Conservation (phyloP, 305 asterid species). For the Salvia sclarea region DNA sequence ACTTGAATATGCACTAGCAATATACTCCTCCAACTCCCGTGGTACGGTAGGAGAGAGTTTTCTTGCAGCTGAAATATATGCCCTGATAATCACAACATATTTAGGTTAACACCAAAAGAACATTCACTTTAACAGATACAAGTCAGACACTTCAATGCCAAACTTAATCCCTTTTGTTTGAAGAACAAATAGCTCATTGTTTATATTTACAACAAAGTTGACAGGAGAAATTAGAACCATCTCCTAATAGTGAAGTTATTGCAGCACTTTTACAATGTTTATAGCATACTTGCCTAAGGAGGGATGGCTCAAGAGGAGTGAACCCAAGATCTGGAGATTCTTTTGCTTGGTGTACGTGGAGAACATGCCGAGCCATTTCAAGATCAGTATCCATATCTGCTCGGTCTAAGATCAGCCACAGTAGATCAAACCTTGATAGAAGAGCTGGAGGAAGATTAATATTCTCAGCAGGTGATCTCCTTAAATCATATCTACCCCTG, state of each 20-base stretch:
- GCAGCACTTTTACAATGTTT: constrained; percentile 1
- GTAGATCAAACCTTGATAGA: constrained; percentile 92
- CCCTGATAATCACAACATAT: constrained; percentile 52
- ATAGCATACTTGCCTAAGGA: constrained; percentile 64
- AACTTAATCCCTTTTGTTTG: background rate
- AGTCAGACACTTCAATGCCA: background rate
- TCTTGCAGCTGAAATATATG: constrained; percentile 94
- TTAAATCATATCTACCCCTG: constrained; percentile 95
- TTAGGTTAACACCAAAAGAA: background rate
- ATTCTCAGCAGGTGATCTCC: constrained; percentile 98
- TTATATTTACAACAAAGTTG: background rate
- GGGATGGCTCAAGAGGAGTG: constrained; percentile 92
- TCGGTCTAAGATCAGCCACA: constrained; percentile 94
- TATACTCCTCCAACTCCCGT: constrained; percentile 84
- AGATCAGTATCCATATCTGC: constrained; percentile 99
- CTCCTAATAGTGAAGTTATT: constrained; percentile 20
- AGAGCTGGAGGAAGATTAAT: constrained; percentile 98
- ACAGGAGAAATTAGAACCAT: background rate
- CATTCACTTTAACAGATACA: background rate
- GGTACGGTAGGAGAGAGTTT: constrained; percentile 78
- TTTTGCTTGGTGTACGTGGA: constrained; percentile 90
- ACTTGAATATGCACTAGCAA: constrained; percentile 89
- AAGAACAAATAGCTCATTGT: background rate
- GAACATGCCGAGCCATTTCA: constrained; percentile 96
- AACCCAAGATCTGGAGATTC: constrained; percentile 98